A percentile compares a stretch with the other conserved stretches of the same genome.
Conservation (phyloP, 805 yeast species). For the Saccharomycopsis javanensis region DNA sequence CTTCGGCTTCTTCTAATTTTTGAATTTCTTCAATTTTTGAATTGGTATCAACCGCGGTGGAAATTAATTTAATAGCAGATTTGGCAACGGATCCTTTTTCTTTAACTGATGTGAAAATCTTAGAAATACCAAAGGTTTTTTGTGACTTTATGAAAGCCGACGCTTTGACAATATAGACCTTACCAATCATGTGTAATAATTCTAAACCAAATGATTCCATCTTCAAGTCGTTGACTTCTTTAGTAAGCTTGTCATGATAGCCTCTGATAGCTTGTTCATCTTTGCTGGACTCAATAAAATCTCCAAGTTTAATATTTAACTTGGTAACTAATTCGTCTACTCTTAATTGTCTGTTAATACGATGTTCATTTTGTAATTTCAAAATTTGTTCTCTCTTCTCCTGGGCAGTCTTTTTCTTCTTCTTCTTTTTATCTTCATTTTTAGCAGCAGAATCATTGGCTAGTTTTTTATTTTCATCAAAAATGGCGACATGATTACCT, state of each 20-base stretch:
- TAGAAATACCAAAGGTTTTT: conserved; percentile 79
- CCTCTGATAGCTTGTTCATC: conserved; percentile 37
- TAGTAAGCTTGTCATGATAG: conserved; percentile 41
- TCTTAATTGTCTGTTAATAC: conserved; percentile 39
- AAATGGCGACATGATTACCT: neutral
- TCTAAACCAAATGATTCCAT: conserved; percentile 94
- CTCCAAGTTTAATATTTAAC: conserved; percentile 38
- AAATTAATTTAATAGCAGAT: conserved; percentile 72
- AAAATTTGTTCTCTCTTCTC: conserved; percentile 41
- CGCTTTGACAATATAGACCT: conserved; percentile 67
- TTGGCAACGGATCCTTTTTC: conserved; percentile 78
- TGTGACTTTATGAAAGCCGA: conserved; percentile 62
- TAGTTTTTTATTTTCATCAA: conserved; percentile 5
- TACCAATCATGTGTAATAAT: conserved; percentile 73
- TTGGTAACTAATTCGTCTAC: conserved; percentile 41
- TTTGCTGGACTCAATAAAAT: conserved; percentile 36
- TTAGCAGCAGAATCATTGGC: conserved; percentile 1
- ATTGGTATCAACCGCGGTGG: conserved; percentile 85
- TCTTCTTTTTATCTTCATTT: conserved; percentile 21
- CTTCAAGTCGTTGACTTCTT: conserved; percentile 72
- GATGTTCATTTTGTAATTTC: conserved; percentile 45
- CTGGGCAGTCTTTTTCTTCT: conserved; percentile 24
- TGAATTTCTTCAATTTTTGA: conserved; percentile 63
- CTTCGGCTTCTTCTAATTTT: conserved; percentile 56
- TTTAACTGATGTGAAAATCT: conserved; percentile 69